Conservation (phyloP, 208 protist genomes). For the Leishmania mexicana region DNA sequence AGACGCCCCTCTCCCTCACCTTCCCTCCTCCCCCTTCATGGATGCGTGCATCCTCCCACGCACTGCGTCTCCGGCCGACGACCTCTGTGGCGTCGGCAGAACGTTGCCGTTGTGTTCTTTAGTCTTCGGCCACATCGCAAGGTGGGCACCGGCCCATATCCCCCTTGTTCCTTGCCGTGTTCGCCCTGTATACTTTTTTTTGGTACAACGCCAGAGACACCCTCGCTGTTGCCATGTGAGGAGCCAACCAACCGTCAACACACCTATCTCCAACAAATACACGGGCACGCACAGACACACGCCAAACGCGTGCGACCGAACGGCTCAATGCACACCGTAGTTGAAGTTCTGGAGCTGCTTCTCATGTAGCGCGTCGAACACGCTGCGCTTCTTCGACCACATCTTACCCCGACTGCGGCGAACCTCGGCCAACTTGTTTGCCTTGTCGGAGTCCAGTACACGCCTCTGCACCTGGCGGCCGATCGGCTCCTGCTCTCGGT, state of each 20-base stretch:
- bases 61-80: neutral
- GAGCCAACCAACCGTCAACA: neutral
- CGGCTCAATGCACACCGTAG: slow-evolving; percentile 69
- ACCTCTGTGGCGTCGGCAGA: neutral
- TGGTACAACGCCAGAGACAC: neutral
- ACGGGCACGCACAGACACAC: neutral
- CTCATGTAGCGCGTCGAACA: slow-evolving; percentile 85
- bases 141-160: neutral
- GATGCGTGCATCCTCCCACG: neutral
- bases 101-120: neutral
- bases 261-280: neutral
- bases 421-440: slow-evolving; percentile 74
- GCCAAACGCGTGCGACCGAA: neutral
- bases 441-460: slow-evolving; percentile 84
- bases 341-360: slow-evolving; percentile 89
- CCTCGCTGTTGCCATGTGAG: neutral
- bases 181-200: neutral
- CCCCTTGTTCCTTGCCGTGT: neutral
- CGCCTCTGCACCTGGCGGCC: slow-evolving; percentile 89
- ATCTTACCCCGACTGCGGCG: slow-evolving; percentile 77
- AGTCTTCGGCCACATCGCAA: neutral
- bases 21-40: neutral
- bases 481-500: slow-evolving; percentile 92
- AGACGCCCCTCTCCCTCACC: neutral
- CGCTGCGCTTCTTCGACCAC: slow-evolving; percentile 86